These are phyloP conservation scores for Lentithecium fluviatile DNA, from an alignment of 495 filamentous ascomycete species.

Conservation along the genomic window DNA sequence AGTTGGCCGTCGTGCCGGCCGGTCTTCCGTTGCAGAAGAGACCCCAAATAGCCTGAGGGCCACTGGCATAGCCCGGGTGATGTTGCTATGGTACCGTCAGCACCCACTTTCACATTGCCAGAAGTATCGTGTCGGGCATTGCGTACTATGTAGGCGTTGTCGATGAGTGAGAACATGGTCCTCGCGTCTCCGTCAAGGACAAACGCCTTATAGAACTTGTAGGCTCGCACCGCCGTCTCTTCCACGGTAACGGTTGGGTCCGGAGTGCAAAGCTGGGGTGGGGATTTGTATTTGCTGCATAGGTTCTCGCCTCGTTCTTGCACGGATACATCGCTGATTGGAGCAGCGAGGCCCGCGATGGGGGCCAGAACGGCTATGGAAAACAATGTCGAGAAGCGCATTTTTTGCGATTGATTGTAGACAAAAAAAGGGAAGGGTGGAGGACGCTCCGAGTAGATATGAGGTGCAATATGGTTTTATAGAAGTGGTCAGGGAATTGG, in stretches of 20 bases:
- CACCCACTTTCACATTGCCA: not conserved
- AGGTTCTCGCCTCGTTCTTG: constrained; percentile 12
- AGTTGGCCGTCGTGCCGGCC: constrained; percentile 12
- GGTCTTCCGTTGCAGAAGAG: constrained; percentile 25
- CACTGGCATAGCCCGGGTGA: constrained; percentile 14
- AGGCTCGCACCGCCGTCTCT: constrained; percentile 16
- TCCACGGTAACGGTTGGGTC: constrained; percentile 11
- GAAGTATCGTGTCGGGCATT: not conserved
- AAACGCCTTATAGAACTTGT: constrained; percentile 28
- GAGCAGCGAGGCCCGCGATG: constrained; percentile 14
- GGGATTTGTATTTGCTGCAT: constrained; percentile 24
- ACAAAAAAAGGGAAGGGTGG: too few species aligned
- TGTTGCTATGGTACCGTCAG: constrained; percentile 19
- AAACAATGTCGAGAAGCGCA: not conserved
- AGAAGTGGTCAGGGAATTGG: too few species aligned
- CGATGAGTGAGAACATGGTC: constrained; percentile 27
- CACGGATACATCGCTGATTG: not conserved
- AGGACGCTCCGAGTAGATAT: too few species aligned
- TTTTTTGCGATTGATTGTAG: constrained; percentile 2
- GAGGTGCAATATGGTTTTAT: too few species aligned
- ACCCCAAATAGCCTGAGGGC: constrained; percentile 20
- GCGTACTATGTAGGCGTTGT: constrained; percentile 18
- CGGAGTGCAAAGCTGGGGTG: constrained; percentile 23
- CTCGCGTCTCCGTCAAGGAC: constrained; percentile 23
- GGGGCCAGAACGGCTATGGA: constrained; percentile 8